Evolutionary conservation across 768 basidiomycete species (phyloP).

Genomic region (Serendipita vermifera): DNA sequence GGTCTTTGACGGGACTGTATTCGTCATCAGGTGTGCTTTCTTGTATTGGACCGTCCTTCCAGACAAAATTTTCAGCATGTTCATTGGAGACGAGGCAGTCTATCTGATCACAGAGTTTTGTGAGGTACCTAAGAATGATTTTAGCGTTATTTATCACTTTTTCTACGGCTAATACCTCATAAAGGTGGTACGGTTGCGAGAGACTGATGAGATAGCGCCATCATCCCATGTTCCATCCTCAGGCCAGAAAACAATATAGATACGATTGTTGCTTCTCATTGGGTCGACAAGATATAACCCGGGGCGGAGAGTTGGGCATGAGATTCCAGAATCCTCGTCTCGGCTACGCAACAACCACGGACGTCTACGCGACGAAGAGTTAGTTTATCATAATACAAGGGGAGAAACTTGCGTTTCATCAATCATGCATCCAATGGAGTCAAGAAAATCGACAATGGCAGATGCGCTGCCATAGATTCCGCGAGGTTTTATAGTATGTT

Average conservation of each 20-base stretch:
- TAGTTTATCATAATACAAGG: neutral
- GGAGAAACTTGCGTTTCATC: constrained; percentile 27
- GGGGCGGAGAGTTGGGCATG: constrained; percentile 29
- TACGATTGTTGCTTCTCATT: constrained; percentile 15
- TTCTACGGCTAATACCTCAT: constrained; percentile 35
- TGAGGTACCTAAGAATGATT: constrained; percentile 39
- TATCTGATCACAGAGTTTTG: constrained; percentile 45
- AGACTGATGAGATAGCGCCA: constrained; percentile 30
- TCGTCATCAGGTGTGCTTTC: constrained; percentile 23
- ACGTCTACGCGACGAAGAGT: constrained; percentile 14
- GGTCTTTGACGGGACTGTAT: constrained; percentile 28
- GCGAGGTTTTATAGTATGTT: constrained; percentile 33
- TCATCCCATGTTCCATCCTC: constrained; percentile 49
- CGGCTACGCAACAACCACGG: constrained; percentile 15
- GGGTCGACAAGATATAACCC: constrained; percentile 35
- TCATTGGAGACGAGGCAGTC: constrained; percentile 37
- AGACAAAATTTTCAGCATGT: constrained; percentile 35
- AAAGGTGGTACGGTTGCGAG: constrained; percentile 44
- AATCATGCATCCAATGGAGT: constrained; percentile 27
- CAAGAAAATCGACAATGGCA: constrained; percentile 37
- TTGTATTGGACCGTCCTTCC: constrained; percentile 21
- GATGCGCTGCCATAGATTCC: constrained; percentile 46
- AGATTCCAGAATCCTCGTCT: constrained; percentile 16
- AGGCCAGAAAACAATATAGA: constrained; percentile 49
- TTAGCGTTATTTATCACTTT: neutral